Evolutionary conservation across 2,329 filamentous ascomycete genomes (phyloP).

Genomic region (Kalaharituber pfeilii): DNA sequence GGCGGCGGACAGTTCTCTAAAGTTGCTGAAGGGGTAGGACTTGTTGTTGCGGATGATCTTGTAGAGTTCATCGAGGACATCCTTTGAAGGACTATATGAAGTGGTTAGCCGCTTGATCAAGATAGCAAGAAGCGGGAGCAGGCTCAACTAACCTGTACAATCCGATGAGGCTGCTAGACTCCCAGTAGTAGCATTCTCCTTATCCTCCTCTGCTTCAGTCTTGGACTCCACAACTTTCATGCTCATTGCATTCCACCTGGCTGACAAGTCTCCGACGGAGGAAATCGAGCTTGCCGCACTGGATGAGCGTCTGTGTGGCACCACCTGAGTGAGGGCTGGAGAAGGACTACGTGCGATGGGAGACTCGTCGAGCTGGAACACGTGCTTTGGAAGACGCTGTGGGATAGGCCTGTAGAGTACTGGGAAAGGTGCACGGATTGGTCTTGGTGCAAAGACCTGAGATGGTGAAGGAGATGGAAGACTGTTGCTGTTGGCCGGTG

Average conservation of each 20-base stretch:
- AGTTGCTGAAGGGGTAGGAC: neutral
- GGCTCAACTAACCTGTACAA: slow-evolving; percentile 8
- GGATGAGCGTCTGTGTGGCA: neutral
- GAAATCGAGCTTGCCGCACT: neutral
- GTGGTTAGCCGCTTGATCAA: neutral
- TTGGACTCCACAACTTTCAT: neutral
- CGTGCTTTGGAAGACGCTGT: neutral
- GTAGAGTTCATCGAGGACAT: slow-evolving; percentile 19
- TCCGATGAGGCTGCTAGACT: neutral
- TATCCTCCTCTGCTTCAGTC: neutral
- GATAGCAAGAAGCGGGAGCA: neutral
- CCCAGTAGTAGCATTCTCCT: slow-evolving; percentile 1
- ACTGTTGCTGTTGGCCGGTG: slow-evolving; percentile 7
- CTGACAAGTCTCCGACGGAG: neutral
- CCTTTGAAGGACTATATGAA: slow-evolving; percentile 12
- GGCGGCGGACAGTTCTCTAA: neutral
- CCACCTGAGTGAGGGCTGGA: slow-evolving; percentile 10
- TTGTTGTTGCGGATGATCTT: slow-evolving; percentile 18
- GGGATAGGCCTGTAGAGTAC: slow-evolving; percentile 12
- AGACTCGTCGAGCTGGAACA: slow-evolving; percentile 5
- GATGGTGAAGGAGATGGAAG: slow-evolving; percentile 7
- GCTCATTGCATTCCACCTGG: neutral
- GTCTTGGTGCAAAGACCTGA: slow-evolving; percentile 14
- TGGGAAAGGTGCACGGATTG: slow-evolving; percentile 14
- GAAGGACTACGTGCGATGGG: slow-evolving; percentile 8